A percentile compares a stretch with the other conserved stretches of the same genome.
These are phyloP conservation scores for Aspergillus cejpii DNA, from an alignment of 2,329 filamentous ascomycete species.

Conservation along the genomic window DNA sequence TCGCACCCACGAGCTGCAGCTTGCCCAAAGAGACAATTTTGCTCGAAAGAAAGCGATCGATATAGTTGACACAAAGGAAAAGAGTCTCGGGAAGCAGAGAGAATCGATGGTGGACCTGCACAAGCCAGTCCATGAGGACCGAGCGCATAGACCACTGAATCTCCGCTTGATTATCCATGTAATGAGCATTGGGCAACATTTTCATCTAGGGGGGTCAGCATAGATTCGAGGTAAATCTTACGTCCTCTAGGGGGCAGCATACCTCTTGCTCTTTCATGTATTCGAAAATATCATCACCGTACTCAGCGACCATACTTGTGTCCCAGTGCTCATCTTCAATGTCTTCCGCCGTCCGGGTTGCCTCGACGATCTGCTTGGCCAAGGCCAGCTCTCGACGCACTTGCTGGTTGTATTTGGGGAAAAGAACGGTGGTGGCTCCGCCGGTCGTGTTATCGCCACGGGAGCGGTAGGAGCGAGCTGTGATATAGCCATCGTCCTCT, in stretches of 20 bases:
- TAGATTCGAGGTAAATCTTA: background rate
- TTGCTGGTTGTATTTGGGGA: conserved; percentile 64
- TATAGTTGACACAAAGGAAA: conserved; percentile 92
- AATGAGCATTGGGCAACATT: conserved; percentile 81
- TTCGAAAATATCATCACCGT: conserved; percentile 88
- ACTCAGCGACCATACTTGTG: conserved; percentile 95
- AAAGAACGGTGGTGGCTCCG: conserved; percentile 58
- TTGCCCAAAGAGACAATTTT: conserved; percentile 95
- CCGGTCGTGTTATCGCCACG: conserved; percentile 66
- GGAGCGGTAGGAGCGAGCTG: conserved; percentile 70
- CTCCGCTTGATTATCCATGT: conserved; percentile 96
- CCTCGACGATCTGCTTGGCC: conserved; percentile 60
- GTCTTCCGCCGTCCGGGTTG: conserved; percentile 62
- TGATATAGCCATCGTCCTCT: conserved; percentile 64
- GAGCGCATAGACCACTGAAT: conserved; percentile 99
- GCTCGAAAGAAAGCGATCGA: conserved; percentile 88
- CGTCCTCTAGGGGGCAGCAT: conserved; percentile 23
- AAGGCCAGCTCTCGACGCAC: conserved; percentile 65
- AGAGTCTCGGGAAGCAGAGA: conserved; percentile 86
- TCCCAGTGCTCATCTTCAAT: conserved; percentile 86
- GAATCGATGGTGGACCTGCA: conserved; percentile 92
- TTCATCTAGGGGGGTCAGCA: conserved; percentile 50
- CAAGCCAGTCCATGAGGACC: conserved; percentile 95
- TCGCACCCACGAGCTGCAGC: conserved; percentile 90
- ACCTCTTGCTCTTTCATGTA: conserved; percentile 91